These are phyloP conservation scores for Cercospora sp. DNA, from an alignment of 2,329 filamentous ascomycete genomes.

Conservation along the genomic window DNA sequence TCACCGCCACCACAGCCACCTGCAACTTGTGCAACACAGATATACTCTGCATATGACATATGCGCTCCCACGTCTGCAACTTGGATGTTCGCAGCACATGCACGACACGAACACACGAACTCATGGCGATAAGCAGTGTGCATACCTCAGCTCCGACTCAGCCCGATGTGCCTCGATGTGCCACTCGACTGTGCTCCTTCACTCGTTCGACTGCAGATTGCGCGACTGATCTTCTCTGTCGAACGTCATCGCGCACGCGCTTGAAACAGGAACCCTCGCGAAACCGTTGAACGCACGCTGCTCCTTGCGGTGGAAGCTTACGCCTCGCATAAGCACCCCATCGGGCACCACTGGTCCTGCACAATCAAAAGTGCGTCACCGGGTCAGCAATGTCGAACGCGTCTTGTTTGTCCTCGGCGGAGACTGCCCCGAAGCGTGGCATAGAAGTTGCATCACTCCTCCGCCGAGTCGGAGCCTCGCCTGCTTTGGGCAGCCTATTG, in stretches of 20 bases:
- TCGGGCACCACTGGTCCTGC: not conserved
- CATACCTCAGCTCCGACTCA: not conserved
- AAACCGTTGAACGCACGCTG: not conserved
- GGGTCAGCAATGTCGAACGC: not conserved
- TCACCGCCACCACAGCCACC: conserved; percentile 16
- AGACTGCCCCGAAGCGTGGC: not conserved
- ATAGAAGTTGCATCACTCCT: not conserved
- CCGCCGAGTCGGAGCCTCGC: not conserved
- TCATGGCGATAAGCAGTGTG: not conserved
- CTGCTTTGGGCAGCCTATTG: not conserved
- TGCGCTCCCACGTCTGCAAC: not conserved
- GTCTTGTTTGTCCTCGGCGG: not conserved
- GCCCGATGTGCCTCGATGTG: not conserved
- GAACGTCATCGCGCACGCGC: not conserved
- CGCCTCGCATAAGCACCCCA: not conserved
- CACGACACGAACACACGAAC: not conserved
- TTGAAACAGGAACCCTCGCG: not conserved
- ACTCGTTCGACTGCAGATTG: not conserved
- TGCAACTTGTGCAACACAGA: not conserved
- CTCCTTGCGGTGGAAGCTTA: not conserved
- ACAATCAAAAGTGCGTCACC: not conserved
- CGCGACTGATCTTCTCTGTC: not conserved
- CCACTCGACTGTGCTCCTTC: not conserved
- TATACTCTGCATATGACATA: conserved; percentile 2
- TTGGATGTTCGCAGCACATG: not conserved